Evolutionary conservation across 805 yeast species (phyloP), one percentile per base, ranked within the genome.

Genomic region (Wickerhamiella kazuoi): DNA sequence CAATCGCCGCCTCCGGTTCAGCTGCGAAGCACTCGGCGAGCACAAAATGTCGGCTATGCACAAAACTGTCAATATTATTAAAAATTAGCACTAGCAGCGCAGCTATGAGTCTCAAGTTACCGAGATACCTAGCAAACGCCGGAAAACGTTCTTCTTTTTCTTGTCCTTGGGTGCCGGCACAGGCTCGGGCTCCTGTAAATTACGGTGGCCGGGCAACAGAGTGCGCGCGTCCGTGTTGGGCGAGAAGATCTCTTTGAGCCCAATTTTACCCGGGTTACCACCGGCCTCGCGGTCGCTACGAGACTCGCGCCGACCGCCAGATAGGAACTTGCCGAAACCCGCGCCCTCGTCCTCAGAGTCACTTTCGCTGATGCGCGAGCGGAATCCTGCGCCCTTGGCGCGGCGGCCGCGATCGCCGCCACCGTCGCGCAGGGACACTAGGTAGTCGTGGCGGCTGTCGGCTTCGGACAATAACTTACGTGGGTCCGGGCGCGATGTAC

Each of bases 91-190:
- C 19, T 34, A 5, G 13, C 11, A n/a, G 15, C 7, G 13, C 11
- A 14, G 15, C 17, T 7, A 8, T 23, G 5, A 11, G 3, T 11
- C 24, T 37, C 18, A 18, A 16, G 4, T 37, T 19, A 26, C 21
- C 21, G 16, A 30, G 17, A 23, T 31, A 18, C 38, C 31, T 15
- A 40, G 32, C 23, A 50, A 30, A 14, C 50, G 47, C 37, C 45
- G 48, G 40, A 50, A 48, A 33, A 49, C 45, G 16, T 48, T 44
- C 29, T 38, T 38, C 18, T 42, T 43, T 37, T 45, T 41, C 21
- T 31, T 31, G 8, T 31, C 21, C 21, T 31, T 29, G 8, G 8
- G 28, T 14, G n/a, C 15, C 7, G 31, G 31, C 6, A 15, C 15
- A 14, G 7, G 6, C 32, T 8, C 17, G 15, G 32, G 32, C 17